A percentile compares a stretch with the other conserved stretches of the same genome.
Conservation (phyloP, 495 filamentous ascomycete genomes). For the Neurospora sp. region DNA sequence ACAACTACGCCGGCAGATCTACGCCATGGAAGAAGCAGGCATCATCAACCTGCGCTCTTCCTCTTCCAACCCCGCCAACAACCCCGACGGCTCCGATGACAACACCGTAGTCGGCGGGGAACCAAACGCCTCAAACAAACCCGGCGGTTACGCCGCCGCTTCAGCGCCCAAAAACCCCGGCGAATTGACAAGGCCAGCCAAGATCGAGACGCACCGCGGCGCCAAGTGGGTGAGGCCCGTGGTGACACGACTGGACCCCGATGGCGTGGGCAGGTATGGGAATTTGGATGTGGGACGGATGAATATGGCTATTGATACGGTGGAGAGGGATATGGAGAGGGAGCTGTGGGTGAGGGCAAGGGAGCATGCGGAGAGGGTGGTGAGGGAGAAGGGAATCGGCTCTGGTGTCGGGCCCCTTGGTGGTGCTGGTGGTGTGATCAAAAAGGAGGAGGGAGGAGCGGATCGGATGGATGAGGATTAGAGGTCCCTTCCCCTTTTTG, state of each 20-base stretch:
- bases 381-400: background rate
- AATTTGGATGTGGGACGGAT: conserved; percentile 71
- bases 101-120: background rate
- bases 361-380: conserved; percentile 16
- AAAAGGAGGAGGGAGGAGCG: background rate
- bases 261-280: conserved; percentile 48
- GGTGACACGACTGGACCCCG: conserved; percentile 24
- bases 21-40: conserved; percentile 65
- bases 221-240: background rate
- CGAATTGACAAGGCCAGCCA: background rate
- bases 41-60: conserved; percentile 45
- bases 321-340: conserved; percentile 67
- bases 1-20: conserved; percentile 64
- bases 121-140: background rate
- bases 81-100: background rate
- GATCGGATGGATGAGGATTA: conserved; percentile 18
- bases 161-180: background rate
- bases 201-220: background rate
- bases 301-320: conserved; percentile 68
- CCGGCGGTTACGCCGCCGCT: background rate
- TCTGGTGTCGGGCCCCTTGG: background rate
- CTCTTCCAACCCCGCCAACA: background rate
- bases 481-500: background rate
- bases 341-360: conserved; percentile 62
- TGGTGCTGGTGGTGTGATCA: background rate